These are phyloP conservation scores for Pholiota conissans DNA, from an alignment of 768 basidiomycete genomes.

Conservation along the genomic window DNA sequence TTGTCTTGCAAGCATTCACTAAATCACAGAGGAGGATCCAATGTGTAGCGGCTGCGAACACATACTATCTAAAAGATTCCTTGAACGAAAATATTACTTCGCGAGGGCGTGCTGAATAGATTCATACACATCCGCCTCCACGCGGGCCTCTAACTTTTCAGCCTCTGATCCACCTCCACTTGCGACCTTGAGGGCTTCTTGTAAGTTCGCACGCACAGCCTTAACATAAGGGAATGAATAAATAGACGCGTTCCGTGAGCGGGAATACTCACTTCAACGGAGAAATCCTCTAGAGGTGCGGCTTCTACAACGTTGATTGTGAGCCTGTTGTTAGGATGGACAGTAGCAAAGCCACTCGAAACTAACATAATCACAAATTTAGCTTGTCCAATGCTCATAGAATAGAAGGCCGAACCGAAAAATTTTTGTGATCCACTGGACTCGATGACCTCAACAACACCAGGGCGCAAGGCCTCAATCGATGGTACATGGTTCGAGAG, in stretches of 20 bases:
- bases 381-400: neutral
- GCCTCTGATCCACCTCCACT: constrained; percentile 86
- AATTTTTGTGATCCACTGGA: constrained; percentile 83
- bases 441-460: constrained; percentile 94
- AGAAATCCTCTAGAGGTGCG: constrained; percentile 89
- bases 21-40: neutral
- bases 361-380: constrained; percentile 45
- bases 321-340: constrained; percentile 95
- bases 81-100: constrained; percentile 26
- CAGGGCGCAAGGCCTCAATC: constrained; percentile 93
- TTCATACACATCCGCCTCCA: constrained; percentile 97
- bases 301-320: constrained; percentile 98
- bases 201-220: constrained; percentile 88
- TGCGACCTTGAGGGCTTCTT: constrained; percentile 83
- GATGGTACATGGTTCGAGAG: constrained; percentile 98
- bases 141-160: constrained; percentile 89
- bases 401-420: constrained; percentile 76
- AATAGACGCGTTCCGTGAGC: neutral
- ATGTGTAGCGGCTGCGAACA: neutral
- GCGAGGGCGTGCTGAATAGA: constrained; percentile 84
- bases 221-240: constrained; percentile 30
- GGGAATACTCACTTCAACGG: constrained; percentile 66
- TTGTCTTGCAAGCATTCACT: no score
- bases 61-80: neutral
- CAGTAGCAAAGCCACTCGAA: constrained; percentile 95